Conservation (phyloP, 768 basidiomycete species). For the Xerocomellus intermedius region DNA sequence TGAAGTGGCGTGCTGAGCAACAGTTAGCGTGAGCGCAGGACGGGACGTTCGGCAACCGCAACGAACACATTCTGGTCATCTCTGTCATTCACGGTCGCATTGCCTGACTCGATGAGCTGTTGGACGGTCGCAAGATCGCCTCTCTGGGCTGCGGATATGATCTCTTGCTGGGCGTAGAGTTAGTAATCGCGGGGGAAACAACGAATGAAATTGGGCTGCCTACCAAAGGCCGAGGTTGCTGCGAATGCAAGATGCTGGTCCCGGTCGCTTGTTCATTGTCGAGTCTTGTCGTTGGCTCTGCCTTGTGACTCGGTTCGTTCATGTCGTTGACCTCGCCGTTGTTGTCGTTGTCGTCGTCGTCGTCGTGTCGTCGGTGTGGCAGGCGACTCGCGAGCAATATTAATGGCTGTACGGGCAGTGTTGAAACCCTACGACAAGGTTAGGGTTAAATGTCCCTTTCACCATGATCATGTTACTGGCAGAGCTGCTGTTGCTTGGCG, state of each 20-base stretch:
- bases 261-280: slow-evolving; percentile 29
- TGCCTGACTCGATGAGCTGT: slow-evolving; percentile 67
- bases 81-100: slow-evolving; percentile 69
- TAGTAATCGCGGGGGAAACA: not conserved
- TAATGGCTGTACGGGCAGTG: slow-evolving; percentile 9
- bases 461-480: slow-evolving; percentile 13
- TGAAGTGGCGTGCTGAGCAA: slow-evolving; percentile 72
- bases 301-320: slow-evolving; percentile 31
- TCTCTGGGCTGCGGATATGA: slow-evolving; percentile 85
- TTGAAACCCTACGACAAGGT: slow-evolving; percentile 30
- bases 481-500: slow-evolving; percentile 9
- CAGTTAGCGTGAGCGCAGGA: slow-evolving; percentile 5
- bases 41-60: not conserved
- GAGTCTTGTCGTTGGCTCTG: slow-evolving; percentile 29
- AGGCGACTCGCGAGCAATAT: not conserved
- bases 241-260: slow-evolving; percentile 26
- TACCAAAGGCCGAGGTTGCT: slow-evolving; percentile 25
- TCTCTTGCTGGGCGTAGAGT: slow-evolving; percentile 40
- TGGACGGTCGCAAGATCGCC: slow-evolving; percentile 72
- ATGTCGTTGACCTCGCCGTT: slow-evolving; percentile 25
- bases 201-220: not conserved
- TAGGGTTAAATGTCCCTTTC: slow-evolving; percentile 24
- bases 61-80: slow-evolving; percentile 80
- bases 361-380: not conserved
- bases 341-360: slow-evolving; percentile 15